phyloP scores from a whole-genome alignment of 768 basidiomycete genomes.

The Termitomyces sp. region DNA sequence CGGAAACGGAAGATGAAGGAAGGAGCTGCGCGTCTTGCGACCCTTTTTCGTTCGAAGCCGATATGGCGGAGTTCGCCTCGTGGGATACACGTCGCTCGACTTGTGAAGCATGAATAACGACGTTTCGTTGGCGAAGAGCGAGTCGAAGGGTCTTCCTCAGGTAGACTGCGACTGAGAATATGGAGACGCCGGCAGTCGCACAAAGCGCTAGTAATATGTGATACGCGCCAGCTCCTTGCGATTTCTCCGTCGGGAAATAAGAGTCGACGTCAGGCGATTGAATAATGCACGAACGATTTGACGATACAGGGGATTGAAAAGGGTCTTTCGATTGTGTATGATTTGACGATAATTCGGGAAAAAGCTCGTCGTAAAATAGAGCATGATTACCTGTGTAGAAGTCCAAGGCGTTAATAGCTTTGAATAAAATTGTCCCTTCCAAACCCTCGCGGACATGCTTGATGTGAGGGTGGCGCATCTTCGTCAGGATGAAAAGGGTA shows the following conservation, averaged over 20 bases:
- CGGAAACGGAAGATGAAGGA: neutral
- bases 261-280: neutral
- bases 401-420: conserved; percentile 1
- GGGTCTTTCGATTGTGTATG: neutral
- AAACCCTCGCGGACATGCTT: neutral
- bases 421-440: neutral
- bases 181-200: neutral
- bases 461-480: conserved; percentile 8
- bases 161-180: neutral
- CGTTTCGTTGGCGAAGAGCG: neutral
- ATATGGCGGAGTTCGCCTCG: neutral
- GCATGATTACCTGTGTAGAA: conserved; percentile 6
- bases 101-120: neutral
- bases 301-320: neutral
- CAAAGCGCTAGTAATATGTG: neutral
- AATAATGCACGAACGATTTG: neutral
- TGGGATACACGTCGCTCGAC: neutral
- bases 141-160: neutral
- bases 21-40: neutral
- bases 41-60: neutral
- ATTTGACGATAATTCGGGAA: neutral
- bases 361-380: neutral
- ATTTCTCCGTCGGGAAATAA: neutral
- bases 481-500: neutral
- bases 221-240: neutral